A percentile compares a stretch with the other conserved stretches of the same genome.
Evolutionary conservation across 2,329 filamentous ascomycete species (phyloP).

Genomic region (Diplodia corticola): DNA sequence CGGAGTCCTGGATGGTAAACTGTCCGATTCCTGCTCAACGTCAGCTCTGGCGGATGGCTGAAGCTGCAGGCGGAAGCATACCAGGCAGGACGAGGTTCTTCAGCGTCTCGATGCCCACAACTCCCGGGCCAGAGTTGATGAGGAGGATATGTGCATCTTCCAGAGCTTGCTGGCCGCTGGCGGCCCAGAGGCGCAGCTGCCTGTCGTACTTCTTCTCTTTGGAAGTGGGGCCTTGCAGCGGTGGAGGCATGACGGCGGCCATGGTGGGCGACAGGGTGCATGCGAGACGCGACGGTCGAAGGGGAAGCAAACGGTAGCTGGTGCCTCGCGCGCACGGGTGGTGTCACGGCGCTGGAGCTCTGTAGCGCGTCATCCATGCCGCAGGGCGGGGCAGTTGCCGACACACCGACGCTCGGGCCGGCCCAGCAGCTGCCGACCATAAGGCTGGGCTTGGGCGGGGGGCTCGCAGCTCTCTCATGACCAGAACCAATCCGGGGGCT

Average conservation of each 20-base stretch:
- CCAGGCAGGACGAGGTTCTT: constrained; percentile 97
- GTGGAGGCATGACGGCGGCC: constrained; percentile 39
- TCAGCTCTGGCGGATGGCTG: not conserved
- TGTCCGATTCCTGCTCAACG: constrained; percentile 68
- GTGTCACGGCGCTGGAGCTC: constrained; percentile 15
- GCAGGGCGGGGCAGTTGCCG: constrained; percentile 19
- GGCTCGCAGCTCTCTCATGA: not conserved
- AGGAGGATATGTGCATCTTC: constrained; percentile 91
- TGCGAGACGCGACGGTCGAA: not conserved
- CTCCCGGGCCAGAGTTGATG: constrained; percentile 82
- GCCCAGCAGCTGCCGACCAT: constrained; percentile 13
- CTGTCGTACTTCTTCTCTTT: constrained; percentile 77
- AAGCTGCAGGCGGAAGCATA: constrained; percentile 34
- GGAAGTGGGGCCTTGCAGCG: constrained; percentile 44
- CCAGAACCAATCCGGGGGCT: not conserved
- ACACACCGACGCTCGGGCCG: constrained; percentile 21
- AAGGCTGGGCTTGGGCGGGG: constrained; percentile 8
- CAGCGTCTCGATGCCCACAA: constrained; percentile 84
- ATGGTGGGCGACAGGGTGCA: constrained; percentile 27
- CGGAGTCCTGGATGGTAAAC: constrained; percentile 87
- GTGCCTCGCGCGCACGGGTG: constrained; percentile 3
- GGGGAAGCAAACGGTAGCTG: not conserved
- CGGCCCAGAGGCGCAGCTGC: constrained; percentile 92
- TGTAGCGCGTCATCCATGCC: constrained; percentile 12
- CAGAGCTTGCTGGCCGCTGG: constrained; percentile 83